Conservation (phyloP, 1,139 yeast genomes). For the Geotrichum australiense region DNA sequence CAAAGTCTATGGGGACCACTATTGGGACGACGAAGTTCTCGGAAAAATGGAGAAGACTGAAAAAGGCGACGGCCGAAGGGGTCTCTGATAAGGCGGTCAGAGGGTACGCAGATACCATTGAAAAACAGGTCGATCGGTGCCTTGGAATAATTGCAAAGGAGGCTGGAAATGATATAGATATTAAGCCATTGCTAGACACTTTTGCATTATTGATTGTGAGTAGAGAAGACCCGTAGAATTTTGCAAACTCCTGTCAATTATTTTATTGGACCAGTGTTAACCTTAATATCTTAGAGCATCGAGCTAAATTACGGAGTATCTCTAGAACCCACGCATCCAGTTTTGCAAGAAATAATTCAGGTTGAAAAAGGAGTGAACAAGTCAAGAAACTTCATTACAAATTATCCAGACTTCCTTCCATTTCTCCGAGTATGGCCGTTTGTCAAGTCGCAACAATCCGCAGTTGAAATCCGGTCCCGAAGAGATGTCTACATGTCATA, state of each 20-base stretch:
- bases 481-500: constrained; percentile 51
- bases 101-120: constrained; percentile 38
- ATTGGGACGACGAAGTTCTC: constrained; percentile 74
- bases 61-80: constrained; percentile 48
- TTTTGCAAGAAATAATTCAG: constrained; percentile 50
- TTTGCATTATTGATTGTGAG: constrained; percentile 39
- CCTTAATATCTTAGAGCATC: constrained; percentile 39
- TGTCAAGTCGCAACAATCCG: constrained; percentile 26
- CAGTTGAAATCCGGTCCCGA: constrained; percentile 39
- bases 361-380: constrained; percentile 62
- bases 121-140: constrained; percentile 37
- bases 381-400: constrained; percentile 57
- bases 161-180: constrained; percentile 35
- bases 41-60: constrained; percentile 44
- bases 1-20: constrained; percentile 52
- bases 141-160: constrained; percentile 15
- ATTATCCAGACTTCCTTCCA: constrained; percentile 58
- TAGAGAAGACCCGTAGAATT: neutral
- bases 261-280: no score
- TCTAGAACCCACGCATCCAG: constrained; percentile 36
- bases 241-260: neutral
- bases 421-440: constrained; percentile 19
- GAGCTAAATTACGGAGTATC: constrained; percentile 54
- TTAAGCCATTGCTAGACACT: constrained; percentile 43
- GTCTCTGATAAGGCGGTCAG: constrained; percentile 39